A percentile compares a stretch with the other conserved stretches of the same genome.
phyloP scores from a whole-genome alignment of 2,329 filamentous ascomycete genomes.

The Aspergillus tanneri region DNA sequence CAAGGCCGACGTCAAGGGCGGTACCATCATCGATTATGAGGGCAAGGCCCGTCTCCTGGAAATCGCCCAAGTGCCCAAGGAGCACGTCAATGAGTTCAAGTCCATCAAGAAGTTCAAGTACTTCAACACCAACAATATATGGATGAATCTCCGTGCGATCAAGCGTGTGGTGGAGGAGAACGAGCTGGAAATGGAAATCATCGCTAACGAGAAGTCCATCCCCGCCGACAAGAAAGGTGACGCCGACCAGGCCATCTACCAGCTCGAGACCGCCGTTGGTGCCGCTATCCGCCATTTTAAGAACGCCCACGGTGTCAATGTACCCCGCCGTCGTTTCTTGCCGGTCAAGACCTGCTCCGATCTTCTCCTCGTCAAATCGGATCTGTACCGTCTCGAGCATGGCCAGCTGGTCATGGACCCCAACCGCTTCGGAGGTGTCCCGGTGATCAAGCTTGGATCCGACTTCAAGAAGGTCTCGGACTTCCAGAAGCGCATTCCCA shows the following conservation, averaged over 20 bases:
- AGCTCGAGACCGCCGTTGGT: slow-evolving; percentile 97
- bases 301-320: slow-evolving; percentile 98
- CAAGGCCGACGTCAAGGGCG: slow-evolving; percentile 99
- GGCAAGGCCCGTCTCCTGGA: slow-evolving; percentile 94
- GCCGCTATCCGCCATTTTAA: slow-evolving; percentile 98
- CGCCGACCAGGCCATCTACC: slow-evolving; percentile 93
- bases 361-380: slow-evolving; percentile 98
- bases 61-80: slow-evolving; percentile 98
- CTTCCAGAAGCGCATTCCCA: slow-evolving; percentile 53
- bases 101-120: slow-evolving; percentile 99
- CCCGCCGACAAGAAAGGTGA: slow-evolving; percentile 99
- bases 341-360: slow-evolving; percentile 99
- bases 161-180: slow-evolving; percentile 99
- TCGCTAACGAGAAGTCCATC: slow-evolving; percentile 98
- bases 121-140: slow-evolving; percentile 99
- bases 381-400: slow-evolving; percentile 97
- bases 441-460: slow-evolving; percentile 95
- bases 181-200: slow-evolving; percentile 99
- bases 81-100: slow-evolving; percentile 99
- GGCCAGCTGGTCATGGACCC: slow-evolving; percentile 96
- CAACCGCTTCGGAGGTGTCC: slow-evolving; percentile 92
- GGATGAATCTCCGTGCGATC: slow-evolving; percentile 96
- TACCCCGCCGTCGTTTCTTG: slow-evolving; percentile 94
- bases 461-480: slow-evolving; percentile 99
- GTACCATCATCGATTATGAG: slow-evolving; percentile 99